Conservation (phyloP, 768 basidiomycete species). For the Mycena vulgaris region DNA sequence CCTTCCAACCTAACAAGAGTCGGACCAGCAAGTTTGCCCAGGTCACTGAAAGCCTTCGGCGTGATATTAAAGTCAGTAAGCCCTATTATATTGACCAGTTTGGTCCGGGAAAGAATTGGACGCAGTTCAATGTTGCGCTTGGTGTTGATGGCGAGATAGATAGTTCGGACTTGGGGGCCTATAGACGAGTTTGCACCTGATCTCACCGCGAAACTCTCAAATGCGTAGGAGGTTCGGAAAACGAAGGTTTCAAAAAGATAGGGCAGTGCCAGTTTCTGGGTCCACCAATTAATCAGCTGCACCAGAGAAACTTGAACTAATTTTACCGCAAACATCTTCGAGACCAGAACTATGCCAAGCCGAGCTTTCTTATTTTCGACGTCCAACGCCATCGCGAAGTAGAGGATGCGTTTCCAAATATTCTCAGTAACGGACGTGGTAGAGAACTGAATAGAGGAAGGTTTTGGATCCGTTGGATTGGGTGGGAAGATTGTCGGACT, state of each 20-base stretch:
- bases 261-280: slow-evolving; percentile 27
- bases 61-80: neutral
- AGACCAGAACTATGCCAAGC: slow-evolving; percentile 9
- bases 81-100: slow-evolving; percentile 11
- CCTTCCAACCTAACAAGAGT: slow-evolving; percentile 26
- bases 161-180: neutral
- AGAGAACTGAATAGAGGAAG: slow-evolving; percentile 19
- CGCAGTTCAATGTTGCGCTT: neutral
- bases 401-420: slow-evolving; percentile 26
- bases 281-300: neutral
- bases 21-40: slow-evolving; percentile 22
- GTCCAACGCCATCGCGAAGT: neutral
- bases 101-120: neutral
- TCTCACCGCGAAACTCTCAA: neutral
- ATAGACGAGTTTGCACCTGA: neutral
- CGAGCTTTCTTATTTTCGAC: too few species aligned
- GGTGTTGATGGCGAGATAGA: slow-evolving; percentile 19
- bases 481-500: neutral
- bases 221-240: neutral
- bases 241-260: slow-evolving; percentile 12
- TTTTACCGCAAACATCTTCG: slow-evolving; percentile 32
- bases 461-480: neutral
- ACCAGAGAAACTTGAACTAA: neutral
- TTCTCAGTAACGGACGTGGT: slow-evolving; percentile 21
- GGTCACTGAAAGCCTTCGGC: slow-evolving; percentile 9